These are phyloP conservation scores for Scedosporium apiospermum DNA, from an alignment of 2,329 filamentous ascomycete genomes.

Conservation along the genomic window DNA sequence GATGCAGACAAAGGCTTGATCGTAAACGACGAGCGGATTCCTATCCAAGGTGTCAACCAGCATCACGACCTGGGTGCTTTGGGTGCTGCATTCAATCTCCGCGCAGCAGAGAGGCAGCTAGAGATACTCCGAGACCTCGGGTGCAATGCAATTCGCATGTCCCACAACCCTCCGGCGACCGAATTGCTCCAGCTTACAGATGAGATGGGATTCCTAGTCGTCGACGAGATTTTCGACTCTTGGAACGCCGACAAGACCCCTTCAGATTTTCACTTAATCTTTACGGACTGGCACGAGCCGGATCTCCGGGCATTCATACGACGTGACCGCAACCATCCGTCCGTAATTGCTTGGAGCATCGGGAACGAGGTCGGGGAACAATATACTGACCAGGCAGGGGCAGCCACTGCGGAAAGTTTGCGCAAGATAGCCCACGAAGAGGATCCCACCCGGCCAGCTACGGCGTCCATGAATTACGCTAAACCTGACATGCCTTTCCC, in stretches of 20 bases:
- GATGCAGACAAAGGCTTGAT: slow-evolving; percentile 27
- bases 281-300: slow-evolving; percentile 42
- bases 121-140: slow-evolving; percentile 40
- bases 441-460: slow-evolving; percentile 35
- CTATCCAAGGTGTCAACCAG: slow-evolving; percentile 36
- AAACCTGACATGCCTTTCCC: slow-evolving; percentile 27
- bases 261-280: slow-evolving; percentile 42
- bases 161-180: slow-evolving; percentile 43
- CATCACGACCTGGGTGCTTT: slow-evolving; percentile 42
- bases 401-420: slow-evolving; percentile 22
- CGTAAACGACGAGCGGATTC: slow-evolving; percentile 34
- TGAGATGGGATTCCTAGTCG: slow-evolving; percentile 36
- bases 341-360: slow-evolving; percentile 40
- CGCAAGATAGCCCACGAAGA: slow-evolving; percentile 33
- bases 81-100: slow-evolving; percentile 38
- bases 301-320: slow-evolving; percentile 41
- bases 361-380: slow-evolving; percentile 47
- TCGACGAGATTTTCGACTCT: slow-evolving; percentile 44
- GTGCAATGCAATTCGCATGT: slow-evolving; percentile 37
- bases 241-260: slow-evolving; percentile 36
- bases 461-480: slow-evolving; percentile 37
- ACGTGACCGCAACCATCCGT: slow-evolving; percentile 45
- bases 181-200: slow-evolving; percentile 42
- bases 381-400: slow-evolving; percentile 19
- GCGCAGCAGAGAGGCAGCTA: slow-evolving; percentile 38